Percentiles rank a stretch among this genome's conserved stretches.
phyloP scores from a whole-genome alignment of 108 stramenopile genomes.

The Skeletonema costatum region DNA sequence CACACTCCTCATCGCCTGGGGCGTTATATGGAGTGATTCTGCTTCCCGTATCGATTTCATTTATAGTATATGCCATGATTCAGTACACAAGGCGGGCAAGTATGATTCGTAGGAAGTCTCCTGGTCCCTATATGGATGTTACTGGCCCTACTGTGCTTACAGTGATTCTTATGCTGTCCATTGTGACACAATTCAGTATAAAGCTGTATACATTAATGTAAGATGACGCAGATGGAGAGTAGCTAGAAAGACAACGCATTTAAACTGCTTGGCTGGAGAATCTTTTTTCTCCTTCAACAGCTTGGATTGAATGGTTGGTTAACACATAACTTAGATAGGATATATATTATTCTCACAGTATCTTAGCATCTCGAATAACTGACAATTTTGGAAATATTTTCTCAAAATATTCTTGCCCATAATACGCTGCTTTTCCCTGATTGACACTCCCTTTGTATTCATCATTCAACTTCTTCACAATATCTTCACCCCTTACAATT shows the following conservation, averaged over 20 bases:
- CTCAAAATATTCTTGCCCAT: slow-evolving; percentile 33
- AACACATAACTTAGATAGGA: too few relatives aligned
- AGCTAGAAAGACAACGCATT: neutral
- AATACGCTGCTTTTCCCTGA: slow-evolving; percentile 46
- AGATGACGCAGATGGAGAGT: neutral
- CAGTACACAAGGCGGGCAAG: slow-evolving; percentile 72
- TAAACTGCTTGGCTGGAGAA: too few relatives aligned
- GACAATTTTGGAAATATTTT: slow-evolving; percentile 39
- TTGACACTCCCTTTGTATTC: slow-evolving; percentile 32
- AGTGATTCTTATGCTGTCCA: slow-evolving; percentile 77
- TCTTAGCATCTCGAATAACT: slow-evolving; percentile 16
- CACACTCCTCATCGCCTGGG: slow-evolving; percentile 9
- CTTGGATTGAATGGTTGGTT: too few relatives aligned
- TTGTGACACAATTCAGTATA: slow-evolving; percentile 78
- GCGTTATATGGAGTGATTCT: slow-evolving; percentile 84
- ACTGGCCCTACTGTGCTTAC: slow-evolving; percentile 85
- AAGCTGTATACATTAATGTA: slow-evolving; percentile 72
- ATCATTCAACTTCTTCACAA: slow-evolving; percentile 15
- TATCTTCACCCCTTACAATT: slow-evolving; percentile 26
- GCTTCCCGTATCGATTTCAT: slow-evolving; percentile 86
- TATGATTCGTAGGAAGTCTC: slow-evolving; percentile 85
- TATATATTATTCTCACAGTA: slow-evolving; percentile 5
- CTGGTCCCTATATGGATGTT: slow-evolving; percentile 92
- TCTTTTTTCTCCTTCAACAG: too few relatives aligned
- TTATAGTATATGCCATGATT: slow-evolving; percentile 87